These are phyloP conservation scores for Danielia reshetovae DNA, from an alignment of 805 yeast species.

Conservation along the genomic window DNA sequence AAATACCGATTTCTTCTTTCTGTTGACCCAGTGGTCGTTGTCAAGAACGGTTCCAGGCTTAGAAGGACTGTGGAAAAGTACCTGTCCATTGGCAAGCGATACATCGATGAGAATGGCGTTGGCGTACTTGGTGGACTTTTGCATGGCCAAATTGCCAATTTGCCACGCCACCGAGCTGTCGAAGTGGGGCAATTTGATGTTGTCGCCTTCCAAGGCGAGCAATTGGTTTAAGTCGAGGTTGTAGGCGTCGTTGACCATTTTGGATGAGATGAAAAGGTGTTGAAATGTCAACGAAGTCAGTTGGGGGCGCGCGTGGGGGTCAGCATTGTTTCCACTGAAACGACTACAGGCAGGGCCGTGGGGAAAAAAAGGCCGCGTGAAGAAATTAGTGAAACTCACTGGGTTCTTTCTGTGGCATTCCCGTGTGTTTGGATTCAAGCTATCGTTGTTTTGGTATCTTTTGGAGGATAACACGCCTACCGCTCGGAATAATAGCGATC, in stretches of 20 bases:
- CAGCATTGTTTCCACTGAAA: no score
- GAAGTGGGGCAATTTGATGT: conserved; percentile 21
- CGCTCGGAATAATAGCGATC: no score
- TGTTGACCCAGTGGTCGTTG: conserved; percentile 50
- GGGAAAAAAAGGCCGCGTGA: no score
- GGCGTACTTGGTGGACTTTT: conserved; percentile 24
- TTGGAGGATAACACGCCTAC: no score
- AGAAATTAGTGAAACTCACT: no score
- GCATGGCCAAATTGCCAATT: conserved; percentile 41
- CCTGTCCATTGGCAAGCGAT: conserved; percentile 42
- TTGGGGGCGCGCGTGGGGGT: conserved; percentile 3
- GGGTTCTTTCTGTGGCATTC: no score
- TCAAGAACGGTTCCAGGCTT: conserved; percentile 39
- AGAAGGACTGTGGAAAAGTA: conserved; percentile 42
- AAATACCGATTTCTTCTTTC: conserved; percentile 46
- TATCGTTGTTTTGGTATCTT: no score
- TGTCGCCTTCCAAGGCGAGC: conserved; percentile 12
- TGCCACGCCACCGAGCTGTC: conserved; percentile 41
- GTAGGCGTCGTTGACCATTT: conserved; percentile 6
- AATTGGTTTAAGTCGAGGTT: conserved; percentile 6
- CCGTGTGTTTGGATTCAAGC: no score
- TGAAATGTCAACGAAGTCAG: not conserved
- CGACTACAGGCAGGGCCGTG: no score
- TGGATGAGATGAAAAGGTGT: not conserved
- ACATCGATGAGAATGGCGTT: conserved; percentile 47